Percentiles rank a stretch among this genome's conserved stretches.
phyloP scores from a whole-genome alignment of 2,329 filamentous ascomycete species.

The Arthrinium puccinioides region DNA sequence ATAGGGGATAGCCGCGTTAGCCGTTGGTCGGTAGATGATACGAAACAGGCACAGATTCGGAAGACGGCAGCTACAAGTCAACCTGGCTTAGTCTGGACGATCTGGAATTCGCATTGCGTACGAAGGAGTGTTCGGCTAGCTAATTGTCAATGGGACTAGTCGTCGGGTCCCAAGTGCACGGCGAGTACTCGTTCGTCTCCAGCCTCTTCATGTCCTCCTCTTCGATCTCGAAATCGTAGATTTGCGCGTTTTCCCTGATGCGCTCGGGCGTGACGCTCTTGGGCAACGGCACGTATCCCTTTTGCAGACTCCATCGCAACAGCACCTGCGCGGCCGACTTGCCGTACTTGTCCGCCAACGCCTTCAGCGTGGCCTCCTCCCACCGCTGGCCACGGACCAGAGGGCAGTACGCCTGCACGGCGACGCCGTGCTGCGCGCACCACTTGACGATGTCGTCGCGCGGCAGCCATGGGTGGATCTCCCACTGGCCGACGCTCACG shows the following conservation, averaged over 20 bases:
- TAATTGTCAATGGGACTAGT: slow-evolving; percentile 34
- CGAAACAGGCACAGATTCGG: no score
- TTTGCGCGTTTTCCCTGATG: slow-evolving; percentile 54
- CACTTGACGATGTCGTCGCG: slow-evolving; percentile 74
- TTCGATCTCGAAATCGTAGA: slow-evolving; percentile 49
- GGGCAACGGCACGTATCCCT: slow-evolving; percentile 64
- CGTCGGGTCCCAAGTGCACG: slow-evolving; percentile 51
- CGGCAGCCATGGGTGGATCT: slow-evolving; percentile 83
- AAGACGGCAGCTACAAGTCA: no score
- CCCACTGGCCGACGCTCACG: slow-evolving; percentile 79
- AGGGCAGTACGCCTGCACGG: slow-evolving; percentile 57
- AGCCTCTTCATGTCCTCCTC: slow-evolving; percentile 44
- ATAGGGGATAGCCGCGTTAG: no score
- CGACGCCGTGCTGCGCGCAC: slow-evolving; percentile 57
- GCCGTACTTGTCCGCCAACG: slow-evolving; percentile 62
- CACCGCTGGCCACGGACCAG: slow-evolving; percentile 62
- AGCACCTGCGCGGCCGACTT: slow-evolving; percentile 72
- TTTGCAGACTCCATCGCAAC: slow-evolving; percentile 76
- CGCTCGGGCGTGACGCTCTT: slow-evolving; percentile 65
- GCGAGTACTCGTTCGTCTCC: slow-evolving; percentile 44
- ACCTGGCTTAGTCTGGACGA: no score
- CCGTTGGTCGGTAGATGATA: no score
- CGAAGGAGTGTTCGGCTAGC: neutral
- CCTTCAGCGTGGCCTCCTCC: slow-evolving; percentile 57
- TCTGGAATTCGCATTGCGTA: neutral